These are phyloP conservation scores for Amaranthus tricolor DNA, from an alignment of 179 eudicot species.

Conservation along the genomic window DNA sequence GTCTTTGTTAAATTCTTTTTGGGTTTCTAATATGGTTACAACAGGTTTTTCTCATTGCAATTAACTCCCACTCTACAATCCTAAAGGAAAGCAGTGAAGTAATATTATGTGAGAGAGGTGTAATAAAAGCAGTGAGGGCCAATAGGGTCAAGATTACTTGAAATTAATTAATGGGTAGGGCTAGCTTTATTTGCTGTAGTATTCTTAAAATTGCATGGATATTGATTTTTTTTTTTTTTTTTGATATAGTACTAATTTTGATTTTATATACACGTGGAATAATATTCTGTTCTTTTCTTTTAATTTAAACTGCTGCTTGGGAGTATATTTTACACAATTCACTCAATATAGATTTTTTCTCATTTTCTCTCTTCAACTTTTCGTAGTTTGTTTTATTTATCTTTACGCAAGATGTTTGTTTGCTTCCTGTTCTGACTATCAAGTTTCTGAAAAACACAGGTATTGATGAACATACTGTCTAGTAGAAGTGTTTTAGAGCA, in stretches of 20 bases:
- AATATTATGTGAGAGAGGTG: background rate
- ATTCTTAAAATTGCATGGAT: background rate
- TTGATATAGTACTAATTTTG: background rate
- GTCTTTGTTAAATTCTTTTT: background rate
- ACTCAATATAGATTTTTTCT: background rate
- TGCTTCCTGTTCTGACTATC: background rate
- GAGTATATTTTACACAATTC: no score
- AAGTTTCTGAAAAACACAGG: conserved; percentile 38
- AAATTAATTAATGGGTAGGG: background rate
- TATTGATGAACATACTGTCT: conserved; percentile 75
- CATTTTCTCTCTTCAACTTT: background rate
- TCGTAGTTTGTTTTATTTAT: background rate
- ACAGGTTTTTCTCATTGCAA: background rate
- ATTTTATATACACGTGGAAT: conserved; percentile 1
- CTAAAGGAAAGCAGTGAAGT: background rate
- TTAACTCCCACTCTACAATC: background rate
- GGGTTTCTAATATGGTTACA: background rate
- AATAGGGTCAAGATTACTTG: background rate
- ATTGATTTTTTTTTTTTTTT: background rate
- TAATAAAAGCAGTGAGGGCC: background rate
- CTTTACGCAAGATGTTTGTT: background rate
- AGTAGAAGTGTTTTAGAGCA: conserved; percentile 88
- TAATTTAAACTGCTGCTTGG: background rate
- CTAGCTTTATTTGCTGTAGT: background rate
- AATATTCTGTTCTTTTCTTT: background rate